phyloP scores from a whole-genome alignment of 441 rosid species.

The Capsella rubella region DNA sequence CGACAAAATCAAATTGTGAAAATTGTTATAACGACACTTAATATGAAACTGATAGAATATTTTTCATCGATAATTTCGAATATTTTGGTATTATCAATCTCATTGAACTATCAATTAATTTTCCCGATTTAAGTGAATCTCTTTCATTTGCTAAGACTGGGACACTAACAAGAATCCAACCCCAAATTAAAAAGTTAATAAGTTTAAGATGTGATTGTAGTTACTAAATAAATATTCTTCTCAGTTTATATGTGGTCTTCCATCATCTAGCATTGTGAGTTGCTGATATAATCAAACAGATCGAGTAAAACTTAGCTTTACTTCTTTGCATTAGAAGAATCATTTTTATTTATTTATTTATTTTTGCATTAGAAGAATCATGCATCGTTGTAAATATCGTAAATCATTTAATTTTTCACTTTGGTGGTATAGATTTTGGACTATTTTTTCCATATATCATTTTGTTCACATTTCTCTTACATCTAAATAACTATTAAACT shows the following conservation, averaged over 20 bases:
- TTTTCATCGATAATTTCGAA: conserved; percentile 17
- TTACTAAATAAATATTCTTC: conserved; percentile 17
- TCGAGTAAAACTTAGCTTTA: conserved; percentile 30
- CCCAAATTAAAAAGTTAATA: neutral
- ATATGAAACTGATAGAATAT: neutral
- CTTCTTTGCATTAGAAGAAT: conserved; percentile 5
- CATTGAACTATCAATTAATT: conserved; percentile 33
- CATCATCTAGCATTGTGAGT: conserved; percentile 13
- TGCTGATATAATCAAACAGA: conserved; percentile 15
- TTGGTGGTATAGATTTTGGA: neutral
- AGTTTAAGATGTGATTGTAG: conserved; percentile 7
- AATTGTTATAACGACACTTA: neutral
- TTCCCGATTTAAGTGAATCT: conserved; percentile 25
- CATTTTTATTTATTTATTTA: neutral
- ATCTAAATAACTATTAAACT: neutral
- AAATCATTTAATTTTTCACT: neutral
- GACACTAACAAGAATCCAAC: conserved; percentile 25
- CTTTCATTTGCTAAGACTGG: conserved; percentile 12
- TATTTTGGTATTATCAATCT: conserved; percentile 8
- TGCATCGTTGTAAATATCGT: neutral
- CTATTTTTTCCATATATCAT: neutral
- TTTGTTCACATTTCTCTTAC: neutral
- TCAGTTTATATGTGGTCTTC: conserved; percentile 23
- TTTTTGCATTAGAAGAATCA: conserved; percentile 1
- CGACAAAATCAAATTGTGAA: neutral